These are phyloP conservation scores for Alternaria sp. DNA, from an alignment of 2,329 filamentous ascomycete species.

Conservation along the genomic window DNA sequence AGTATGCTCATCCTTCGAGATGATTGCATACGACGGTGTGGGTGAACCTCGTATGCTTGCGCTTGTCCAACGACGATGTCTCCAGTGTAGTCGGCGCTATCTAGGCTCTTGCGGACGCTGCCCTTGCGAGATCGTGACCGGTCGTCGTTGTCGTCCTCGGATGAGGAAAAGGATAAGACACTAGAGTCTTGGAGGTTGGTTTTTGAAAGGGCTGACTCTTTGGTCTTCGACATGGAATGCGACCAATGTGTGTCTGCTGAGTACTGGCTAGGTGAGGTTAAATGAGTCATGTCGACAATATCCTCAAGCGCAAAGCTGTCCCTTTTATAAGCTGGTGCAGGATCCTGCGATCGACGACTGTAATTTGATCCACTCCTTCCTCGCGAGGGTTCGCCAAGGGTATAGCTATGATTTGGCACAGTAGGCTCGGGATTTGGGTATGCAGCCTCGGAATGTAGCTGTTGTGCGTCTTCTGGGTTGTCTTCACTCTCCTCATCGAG, in stretches of 20 bases:
- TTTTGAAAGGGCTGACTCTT: constrained; percentile 44
- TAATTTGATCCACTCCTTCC: constrained; percentile 16
- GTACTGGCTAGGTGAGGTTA: constrained; percentile 44
- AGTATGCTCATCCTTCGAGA: constrained; percentile 46
- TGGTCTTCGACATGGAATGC: constrained; percentile 42
- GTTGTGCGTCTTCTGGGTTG: constrained; percentile 28
- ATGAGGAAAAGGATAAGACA: constrained; percentile 53
- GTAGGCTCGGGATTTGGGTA: constrained; percentile 9
- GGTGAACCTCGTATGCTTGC: constrained; percentile 48
- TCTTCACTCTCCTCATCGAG: constrained; percentile 54
- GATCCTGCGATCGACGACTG: constrained; percentile 26
- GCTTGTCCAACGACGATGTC: constrained; percentile 51
- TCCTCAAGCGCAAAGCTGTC: constrained; percentile 37
- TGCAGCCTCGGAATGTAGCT: constrained; percentile 24
- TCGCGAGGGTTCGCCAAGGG: constrained; percentile 28
- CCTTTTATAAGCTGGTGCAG: constrained; percentile 24
- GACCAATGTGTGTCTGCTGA: constrained; percentile 42
- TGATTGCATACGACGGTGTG: constrained; percentile 37
- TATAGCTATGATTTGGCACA: constrained; percentile 31
- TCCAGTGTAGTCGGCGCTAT: constrained; percentile 44
- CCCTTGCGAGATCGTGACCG: constrained; percentile 21
- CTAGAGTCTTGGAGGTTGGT: constrained; percentile 51
- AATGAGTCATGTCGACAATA: constrained; percentile 30
- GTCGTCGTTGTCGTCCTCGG: constrained; percentile 48
- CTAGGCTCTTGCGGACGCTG: constrained; percentile 47